A percentile compares a stretch with the other conserved stretches of the same genome.
phyloP scores from a whole-genome alignment of 768 basidiomycete genomes.

The Fomitopsis pulvina region DNA sequence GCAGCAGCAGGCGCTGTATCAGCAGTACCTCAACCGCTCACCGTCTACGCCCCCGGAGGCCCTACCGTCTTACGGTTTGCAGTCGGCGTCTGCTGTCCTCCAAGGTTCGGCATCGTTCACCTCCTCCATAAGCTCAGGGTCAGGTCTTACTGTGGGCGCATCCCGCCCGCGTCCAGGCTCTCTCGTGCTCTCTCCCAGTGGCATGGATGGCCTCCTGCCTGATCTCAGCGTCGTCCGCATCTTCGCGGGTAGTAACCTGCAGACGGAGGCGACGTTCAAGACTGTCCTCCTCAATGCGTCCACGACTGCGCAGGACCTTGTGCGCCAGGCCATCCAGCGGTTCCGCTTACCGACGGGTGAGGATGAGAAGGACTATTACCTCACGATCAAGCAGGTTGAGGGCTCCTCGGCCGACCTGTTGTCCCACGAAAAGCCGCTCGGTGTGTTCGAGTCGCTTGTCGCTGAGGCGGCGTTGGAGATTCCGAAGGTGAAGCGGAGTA shows the following conservation, averaged over 20 bases:
- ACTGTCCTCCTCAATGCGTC: constrained; percentile 88
- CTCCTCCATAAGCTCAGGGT: constrained; percentile 32
- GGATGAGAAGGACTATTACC: constrained; percentile 62
- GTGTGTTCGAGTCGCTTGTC: constrained; percentile 80
- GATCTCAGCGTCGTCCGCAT: constrained; percentile 93
- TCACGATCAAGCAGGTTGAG: constrained; percentile 91
- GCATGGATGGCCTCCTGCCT: constrained; percentile 63
- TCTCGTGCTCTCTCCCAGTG: constrained; percentile 55
- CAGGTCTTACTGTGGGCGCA: constrained; percentile 34
- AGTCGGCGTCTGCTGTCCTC: constrained; percentile 67
- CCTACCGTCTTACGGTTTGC: constrained; percentile 67
- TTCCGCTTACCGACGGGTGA: constrained; percentile 73
- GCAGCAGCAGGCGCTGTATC: constrained; percentile 82
- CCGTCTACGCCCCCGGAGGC: constrained; percentile 74
- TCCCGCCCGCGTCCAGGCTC: constrained; percentile 69
- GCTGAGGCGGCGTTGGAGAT: constrained; percentile 75
- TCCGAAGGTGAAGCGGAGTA: constrained; percentile 88
- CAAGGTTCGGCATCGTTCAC: constrained; percentile 36
- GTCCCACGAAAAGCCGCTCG: constrained; percentile 74
- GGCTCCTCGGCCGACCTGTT: constrained; percentile 74
- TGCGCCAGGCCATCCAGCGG: constrained; percentile 89
- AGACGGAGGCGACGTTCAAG: constrained; percentile 97
- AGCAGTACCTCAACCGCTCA: constrained; percentile 85
- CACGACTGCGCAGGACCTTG: constrained; percentile 78
- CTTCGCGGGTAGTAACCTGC: constrained; percentile 86